These are phyloP conservation scores for Aegilops bicornis DNA, from an alignment of 176 grass and related monocot species.

Conservation along the genomic window DNA sequence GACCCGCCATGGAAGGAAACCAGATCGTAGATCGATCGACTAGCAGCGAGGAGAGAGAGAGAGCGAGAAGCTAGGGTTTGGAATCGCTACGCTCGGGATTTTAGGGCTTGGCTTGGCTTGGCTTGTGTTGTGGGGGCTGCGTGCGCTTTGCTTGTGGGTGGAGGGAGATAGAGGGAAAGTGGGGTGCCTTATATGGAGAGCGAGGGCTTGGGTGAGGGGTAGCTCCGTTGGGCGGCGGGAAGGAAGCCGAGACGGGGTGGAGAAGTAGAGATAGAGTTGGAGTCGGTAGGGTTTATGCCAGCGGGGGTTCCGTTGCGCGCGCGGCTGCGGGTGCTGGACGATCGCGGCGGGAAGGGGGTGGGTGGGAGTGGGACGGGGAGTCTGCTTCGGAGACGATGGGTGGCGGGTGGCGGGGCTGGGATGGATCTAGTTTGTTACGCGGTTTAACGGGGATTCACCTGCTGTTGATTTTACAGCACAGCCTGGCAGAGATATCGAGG, in stretches of 20 bases:
- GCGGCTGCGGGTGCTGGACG: not conserved
- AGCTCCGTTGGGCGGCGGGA: not conserved
- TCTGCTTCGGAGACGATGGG: not conserved
- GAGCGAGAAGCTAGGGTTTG: not conserved
- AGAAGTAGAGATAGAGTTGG: too few relatives aligned
- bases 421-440: not conserved
- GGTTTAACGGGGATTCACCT: not conserved
- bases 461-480: not conserved
- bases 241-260: not conserved
- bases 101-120: constrained; percentile 1
- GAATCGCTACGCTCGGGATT: not conserved
- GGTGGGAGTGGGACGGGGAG: not conserved
- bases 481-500: too few relatives aligned
- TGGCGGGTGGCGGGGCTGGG: not conserved
- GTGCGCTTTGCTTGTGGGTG: not conserved
- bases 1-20: not conserved
- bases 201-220: too few relatives aligned
- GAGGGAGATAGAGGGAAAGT: not conserved
- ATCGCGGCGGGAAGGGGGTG: not conserved
- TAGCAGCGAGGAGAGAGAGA: not conserved
- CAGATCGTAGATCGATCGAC: not conserved
- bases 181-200: not conserved
- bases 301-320: not conserved
- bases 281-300: too few relatives aligned
- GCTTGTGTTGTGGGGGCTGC: not conserved